Percentiles rank a stretch among this genome's conserved stretches.
Evolutionary conservation across 1,284 basidiomycete species (phyloP).

Genomic region (Trichosporon asahii): DNA sequence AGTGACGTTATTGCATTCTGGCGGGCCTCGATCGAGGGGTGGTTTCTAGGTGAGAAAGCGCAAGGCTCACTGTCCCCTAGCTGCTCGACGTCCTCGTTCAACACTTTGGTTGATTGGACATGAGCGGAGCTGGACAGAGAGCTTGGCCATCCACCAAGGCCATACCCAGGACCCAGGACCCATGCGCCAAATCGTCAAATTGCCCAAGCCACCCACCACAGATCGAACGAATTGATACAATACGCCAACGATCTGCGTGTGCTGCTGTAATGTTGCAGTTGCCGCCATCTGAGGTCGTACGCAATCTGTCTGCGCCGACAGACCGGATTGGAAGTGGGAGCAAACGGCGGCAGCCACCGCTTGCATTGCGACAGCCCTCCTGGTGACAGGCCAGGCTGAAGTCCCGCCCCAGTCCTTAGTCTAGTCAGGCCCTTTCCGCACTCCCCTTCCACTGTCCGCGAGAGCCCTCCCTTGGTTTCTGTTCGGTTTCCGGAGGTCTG

Average conservation of each 20-base stretch:
- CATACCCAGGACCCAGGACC: neutral
- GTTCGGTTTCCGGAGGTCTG: neutral
- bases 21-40: constrained; percentile 9
- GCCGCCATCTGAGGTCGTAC: neutral
- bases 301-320: neutral
- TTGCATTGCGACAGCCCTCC: neutral
- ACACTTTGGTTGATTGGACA: neutral
- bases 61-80: neutral
- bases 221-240: neutral
- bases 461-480: neutral
- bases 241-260: constrained; percentile 4
- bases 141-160: neutral
- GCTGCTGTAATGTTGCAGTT: neutral
- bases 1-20: constrained; percentile 6
- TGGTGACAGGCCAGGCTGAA: neutral
- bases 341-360: neutral
- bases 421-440: neutral
- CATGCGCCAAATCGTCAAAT: neutral
- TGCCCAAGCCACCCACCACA: constrained; percentile 5
- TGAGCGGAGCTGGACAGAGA: neutral
- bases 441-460: neutral
- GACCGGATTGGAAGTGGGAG: neutral
- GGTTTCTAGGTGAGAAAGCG: constrained; percentile 3
- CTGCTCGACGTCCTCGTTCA: neutral
- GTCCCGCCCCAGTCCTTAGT: too few relatives aligned